Base-by-base conservation (phyloP, 2,329 filamentous ascomycete genomes). In the Beauveria brongniartii region DNA sequence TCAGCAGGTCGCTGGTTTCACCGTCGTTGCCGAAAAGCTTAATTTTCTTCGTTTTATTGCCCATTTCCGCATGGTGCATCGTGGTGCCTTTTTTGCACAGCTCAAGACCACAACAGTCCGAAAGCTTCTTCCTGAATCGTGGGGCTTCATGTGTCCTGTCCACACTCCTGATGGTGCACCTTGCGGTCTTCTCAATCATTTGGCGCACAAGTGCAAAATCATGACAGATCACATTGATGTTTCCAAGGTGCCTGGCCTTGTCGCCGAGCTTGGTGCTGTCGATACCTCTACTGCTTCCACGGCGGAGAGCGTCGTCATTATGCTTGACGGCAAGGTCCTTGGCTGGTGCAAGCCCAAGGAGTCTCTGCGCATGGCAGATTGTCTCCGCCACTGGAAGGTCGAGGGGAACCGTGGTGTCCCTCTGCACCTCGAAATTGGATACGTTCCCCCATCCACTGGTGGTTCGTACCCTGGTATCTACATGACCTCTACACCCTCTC, bases 31-130 rank as follows among this genome's bases (percentile, higher is more conserved):
- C 3, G 94, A 99, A 73, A 97, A 97, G 81, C 93, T 99, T 72
- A 99, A 99, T 78, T 99, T 97, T 73, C 86, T 96, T 70, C 91
- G 94, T 69, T 99, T 97, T 78, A 96, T 99, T 77, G 94, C 91
- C 74, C 94, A 99, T 75, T 99, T 99, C 82, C 89, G 94, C 67
- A 97, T 97, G 92, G 91, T 99, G 62, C 94, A 99, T 78, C 87
- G 94, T 86, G 94, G 94, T 80, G 94, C 91, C 72, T 99, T 99
- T 83, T 99, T 99, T 73, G 94, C 94, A 3, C 91, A 97, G 72
- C 77, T 99, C 65, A 97, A 97, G 77, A 99, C 94, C 0, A 99
- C 94, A 0, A 94, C 94, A 0, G 94, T 99, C 55, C 86, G 94
- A 78, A 99, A 97, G 74, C 79, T 99, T 67, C 78, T 97, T 22